These are phyloP conservation scores for Mucor irregularis DNA, from an alignment of 371 early-diverging fungal genomes.

Conservation along the genomic window DNA sequence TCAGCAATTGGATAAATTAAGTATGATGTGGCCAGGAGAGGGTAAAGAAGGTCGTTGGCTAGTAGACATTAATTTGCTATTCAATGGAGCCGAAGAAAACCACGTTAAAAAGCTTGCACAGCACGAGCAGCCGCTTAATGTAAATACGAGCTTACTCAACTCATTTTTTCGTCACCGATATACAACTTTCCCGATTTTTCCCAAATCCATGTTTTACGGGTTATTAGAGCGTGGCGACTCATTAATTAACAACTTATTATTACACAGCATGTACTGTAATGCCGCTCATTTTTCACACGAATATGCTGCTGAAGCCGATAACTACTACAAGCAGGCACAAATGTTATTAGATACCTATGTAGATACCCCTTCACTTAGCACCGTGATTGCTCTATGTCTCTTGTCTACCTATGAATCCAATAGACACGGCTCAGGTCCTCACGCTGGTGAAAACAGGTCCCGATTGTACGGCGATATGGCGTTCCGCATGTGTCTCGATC, in stretches of 20 bases:
- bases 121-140: background rate
- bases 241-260: slow-evolving; percentile 22
- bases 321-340: slow-evolving; percentile 28
- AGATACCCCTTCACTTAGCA: slow-evolving; percentile 25
- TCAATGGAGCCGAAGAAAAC: background rate
- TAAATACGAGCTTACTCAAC: slow-evolving; percentile 9
- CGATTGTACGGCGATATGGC: slow-evolving; percentile 31
- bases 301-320: slow-evolving; percentile 15
- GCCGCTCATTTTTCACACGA: slow-evolving; percentile 27
- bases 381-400: slow-evolving; percentile 29
- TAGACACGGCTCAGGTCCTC: slow-evolving; percentile 11
- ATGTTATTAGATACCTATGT: slow-evolving; percentile 12
- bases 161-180: slow-evolving; percentile 31
- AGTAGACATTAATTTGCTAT: slow-evolving; percentile 14
- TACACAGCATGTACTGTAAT: slow-evolving; percentile 31
- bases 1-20: slow-evolving; percentile 14
- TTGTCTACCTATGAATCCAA: slow-evolving; percentile 26
- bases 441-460: background rate
- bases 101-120: background rate
- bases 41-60: slow-evolving; percentile 30
- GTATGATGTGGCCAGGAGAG: slow-evolving; percentile 26
- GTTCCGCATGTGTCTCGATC: slow-evolving; percentile 32
- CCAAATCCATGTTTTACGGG: slow-evolving; percentile 27
- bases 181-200: slow-evolving; percentile 30
- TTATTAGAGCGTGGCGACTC: slow-evolving; percentile 29